A percentile compares a stretch with the other conserved stretches of the same genome.
These are phyloP conservation scores for Lentinula lateritia DNA, from an alignment of 768 basidiomycete species.

Conservation along the genomic window DNA sequence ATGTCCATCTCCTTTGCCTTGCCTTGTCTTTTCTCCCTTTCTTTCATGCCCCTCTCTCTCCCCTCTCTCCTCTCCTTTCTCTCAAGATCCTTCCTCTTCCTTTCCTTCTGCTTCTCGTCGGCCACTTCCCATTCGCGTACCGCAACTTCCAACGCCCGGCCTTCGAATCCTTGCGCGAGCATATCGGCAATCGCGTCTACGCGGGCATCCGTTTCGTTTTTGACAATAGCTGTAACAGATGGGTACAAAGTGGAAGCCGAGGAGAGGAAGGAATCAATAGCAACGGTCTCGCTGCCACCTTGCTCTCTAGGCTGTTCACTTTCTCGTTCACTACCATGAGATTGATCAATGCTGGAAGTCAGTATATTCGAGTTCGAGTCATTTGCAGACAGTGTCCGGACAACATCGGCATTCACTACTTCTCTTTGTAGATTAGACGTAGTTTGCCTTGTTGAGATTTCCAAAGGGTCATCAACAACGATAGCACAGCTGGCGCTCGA, in stretches of 20 bases:
- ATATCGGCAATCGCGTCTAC: conserved; percentile 1
- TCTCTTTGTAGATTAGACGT: background rate
- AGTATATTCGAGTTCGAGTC: background rate
- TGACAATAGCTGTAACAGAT: background rate
- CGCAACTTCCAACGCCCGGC: background rate
- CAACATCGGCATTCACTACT: background rate
- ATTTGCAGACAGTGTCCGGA: background rate
- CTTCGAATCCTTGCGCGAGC: conserved; percentile 1
- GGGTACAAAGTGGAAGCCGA: background rate
- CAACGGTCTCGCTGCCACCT: background rate
- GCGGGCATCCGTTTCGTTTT: background rate
- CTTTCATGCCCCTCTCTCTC: background rate
- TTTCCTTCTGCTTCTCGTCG: background rate
- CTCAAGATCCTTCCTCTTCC: background rate
- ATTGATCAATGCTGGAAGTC: background rate
- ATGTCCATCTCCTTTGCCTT: background rate
- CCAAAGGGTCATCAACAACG: background rate
- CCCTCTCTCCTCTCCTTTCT: background rate
- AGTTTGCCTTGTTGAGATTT: background rate
- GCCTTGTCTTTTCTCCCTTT: too few species aligned
- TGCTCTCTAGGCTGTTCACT: background rate
- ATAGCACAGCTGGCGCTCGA: too few species aligned
- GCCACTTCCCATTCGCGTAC: background rate
- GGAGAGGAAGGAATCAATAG: background rate
- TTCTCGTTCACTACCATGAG: background rate